Conservation (phyloP, 2,329 filamentous ascomycete species). For the Pseudopithomyces maydicus region DNA sequence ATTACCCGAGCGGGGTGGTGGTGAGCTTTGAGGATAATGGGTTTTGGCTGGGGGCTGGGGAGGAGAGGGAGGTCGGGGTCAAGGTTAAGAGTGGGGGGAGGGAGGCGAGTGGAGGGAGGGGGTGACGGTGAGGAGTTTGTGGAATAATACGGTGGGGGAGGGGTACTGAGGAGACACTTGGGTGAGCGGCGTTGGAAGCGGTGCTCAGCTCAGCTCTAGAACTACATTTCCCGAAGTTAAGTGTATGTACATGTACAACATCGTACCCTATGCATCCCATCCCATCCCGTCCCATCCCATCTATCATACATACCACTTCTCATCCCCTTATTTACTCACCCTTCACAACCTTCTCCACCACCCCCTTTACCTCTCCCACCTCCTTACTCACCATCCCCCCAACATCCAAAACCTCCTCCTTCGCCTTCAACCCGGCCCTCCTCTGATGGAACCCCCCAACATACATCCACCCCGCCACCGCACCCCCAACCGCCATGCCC, state of each 20-base stretch:
- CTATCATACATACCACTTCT: too few relatives aligned
- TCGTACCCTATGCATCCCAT: too few relatives aligned
- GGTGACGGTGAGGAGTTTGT: conserved; percentile 60
- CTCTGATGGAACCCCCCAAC: conserved; percentile 29
- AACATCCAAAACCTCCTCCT: not conserved
- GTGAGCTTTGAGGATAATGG: conserved; percentile 60
- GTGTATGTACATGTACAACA: too few relatives aligned
- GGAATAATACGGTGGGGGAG: conserved; percentile 48
- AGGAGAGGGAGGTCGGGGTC: conserved; percentile 53
- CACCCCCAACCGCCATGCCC: conserved; percentile 32
- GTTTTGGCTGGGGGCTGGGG: conserved; percentile 55
- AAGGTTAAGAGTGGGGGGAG: conserved; percentile 52
- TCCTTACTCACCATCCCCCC: not conserved
- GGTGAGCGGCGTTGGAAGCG: too few relatives aligned
- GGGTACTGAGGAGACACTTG: too few relatives aligned
- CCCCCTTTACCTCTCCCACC: not conserved
- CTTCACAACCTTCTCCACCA: not conserved
- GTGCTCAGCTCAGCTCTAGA: too few relatives aligned
- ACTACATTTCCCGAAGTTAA: too few relatives aligned
- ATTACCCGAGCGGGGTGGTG: conserved; percentile 56
- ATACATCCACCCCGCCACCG: conserved; percentile 32
- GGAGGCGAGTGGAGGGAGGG: conserved; percentile 50
- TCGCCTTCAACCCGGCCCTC: conserved; percentile 11
- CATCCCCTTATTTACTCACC: not conserved
- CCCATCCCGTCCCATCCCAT: too few relatives aligned